These are phyloP conservation scores for Aureobasidium sp. DNA, from an alignment of 2,329 filamentous ascomycete species.

Conservation along the genomic window DNA sequence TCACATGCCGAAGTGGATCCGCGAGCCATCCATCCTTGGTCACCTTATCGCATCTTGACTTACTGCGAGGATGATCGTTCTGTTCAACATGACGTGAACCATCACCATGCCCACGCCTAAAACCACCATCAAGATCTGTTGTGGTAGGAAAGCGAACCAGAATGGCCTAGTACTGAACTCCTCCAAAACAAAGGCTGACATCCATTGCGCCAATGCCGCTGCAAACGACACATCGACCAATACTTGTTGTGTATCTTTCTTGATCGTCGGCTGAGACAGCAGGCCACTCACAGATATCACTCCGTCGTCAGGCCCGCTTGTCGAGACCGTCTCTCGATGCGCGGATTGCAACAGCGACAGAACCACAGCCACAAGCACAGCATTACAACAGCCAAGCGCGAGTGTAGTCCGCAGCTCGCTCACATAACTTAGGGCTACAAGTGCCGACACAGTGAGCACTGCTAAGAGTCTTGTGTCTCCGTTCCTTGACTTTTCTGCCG, in stretches of 20 bases:
- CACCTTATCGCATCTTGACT: slow-evolving; percentile 18
- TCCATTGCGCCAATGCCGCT: slow-evolving; percentile 21
- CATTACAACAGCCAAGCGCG: slow-evolving; percentile 37
- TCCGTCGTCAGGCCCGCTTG: slow-evolving; percentile 24
- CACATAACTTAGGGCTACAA: slow-evolving; percentile 29
- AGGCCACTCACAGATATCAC: slow-evolving; percentile 32
- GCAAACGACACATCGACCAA: slow-evolving; percentile 27
- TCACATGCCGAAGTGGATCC: background rate
- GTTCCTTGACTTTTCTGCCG: slow-evolving; percentile 20
- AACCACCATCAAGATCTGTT: slow-evolving; percentile 20
- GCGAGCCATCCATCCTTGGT: background rate
- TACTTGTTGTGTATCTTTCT: slow-evolving; percentile 9
- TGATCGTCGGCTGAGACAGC: slow-evolving; percentile 23
- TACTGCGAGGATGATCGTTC: slow-evolving; percentile 26
- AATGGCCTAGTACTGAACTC: slow-evolving; percentile 23
- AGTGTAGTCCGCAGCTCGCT: slow-evolving; percentile 30
- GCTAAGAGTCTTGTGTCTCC: slow-evolving; percentile 28
- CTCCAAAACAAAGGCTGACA: slow-evolving; percentile 26
- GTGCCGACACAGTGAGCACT: slow-evolving; percentile 31
- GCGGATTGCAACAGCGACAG: slow-evolving; percentile 37
- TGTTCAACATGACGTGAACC: slow-evolving; percentile 22
- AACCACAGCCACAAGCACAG: slow-evolving; percentile 34
- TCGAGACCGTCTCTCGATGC: slow-evolving; percentile 18
- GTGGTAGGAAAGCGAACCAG: slow-evolving; percentile 21
- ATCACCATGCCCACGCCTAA: slow-evolving; percentile 21